Base-by-base conservation (phyloP, 169 alveolate species). In the Nephromyces sp. region DNA sequence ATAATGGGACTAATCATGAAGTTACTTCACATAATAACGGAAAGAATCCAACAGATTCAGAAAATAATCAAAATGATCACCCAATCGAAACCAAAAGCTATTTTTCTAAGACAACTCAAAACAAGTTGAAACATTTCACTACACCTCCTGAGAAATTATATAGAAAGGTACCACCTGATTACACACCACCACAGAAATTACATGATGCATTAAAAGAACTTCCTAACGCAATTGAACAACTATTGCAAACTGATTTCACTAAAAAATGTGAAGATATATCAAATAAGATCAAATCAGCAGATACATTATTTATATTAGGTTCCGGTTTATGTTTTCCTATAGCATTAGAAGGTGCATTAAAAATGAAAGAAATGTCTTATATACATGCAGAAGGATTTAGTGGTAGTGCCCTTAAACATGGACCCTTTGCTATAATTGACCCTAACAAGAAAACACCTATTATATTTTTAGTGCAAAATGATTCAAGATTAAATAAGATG, bases 271-370 rank as follows among this genome's bases (percentile, higher is more conserved):
- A 63, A 29, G 31, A 70, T 8, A 71, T 83, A 27, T 84, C 86
- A 1, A 70, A 52, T 29, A 32, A 68, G 75, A 34, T 84, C 65
- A 75, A 68, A 27, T 84, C 77, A 52, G 66, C 82, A 5, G 74
- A 71, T 63, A 73, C 87, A 8, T 52, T 84, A 30, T 84, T 84
- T 28, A 84, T 84, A 34, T 75, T 85, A n/a, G 89, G 89, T 29
- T 77, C 72, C 32, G 99, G 99, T 0, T 84, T 89, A 32, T 94
- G 95, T 29, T 92, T 90, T 67, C 89, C 97, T 8, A 92, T 94
- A 22, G 99, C 99, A 2, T 86, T 86, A 66, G 99, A 96, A 81
- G 98, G 98, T 32, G 99, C 99, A 0, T 79, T 96, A 27, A 95
- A 95, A 77, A 86, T 96, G 29, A 96, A 96, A 84, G 99, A 96